Conservation (phyloP, 768 basidiomycete genomes). For the Pleurotus salmoneostramineus region DNA sequence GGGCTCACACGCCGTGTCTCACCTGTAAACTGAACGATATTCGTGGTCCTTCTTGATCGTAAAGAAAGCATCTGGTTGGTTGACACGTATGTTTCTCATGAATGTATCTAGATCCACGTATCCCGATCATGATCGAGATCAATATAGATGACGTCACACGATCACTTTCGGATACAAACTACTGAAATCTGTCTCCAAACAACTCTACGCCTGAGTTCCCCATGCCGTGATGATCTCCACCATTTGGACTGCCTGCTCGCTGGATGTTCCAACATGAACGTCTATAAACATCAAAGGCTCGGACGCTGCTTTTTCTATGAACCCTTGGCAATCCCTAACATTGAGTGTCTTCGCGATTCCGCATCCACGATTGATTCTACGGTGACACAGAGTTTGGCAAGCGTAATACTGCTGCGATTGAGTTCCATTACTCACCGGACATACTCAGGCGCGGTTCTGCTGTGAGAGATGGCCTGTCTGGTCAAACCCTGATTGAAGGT, state of each 20-base stretch:
- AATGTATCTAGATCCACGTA: too few relatives aligned
- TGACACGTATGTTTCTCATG: too few relatives aligned
- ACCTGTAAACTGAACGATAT: too few relatives aligned
- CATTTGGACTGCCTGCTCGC: background rate
- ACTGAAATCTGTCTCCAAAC: too few relatives aligned
- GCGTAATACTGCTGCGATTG: background rate
- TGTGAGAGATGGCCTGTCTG: background rate
- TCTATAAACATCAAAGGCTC: conserved; percentile 5
- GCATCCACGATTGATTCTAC: conserved; percentile 1
- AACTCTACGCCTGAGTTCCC: background rate
- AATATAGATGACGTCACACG: too few relatives aligned
- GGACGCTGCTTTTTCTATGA: background rate
- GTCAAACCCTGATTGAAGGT: background rate
- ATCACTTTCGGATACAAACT: too few relatives aligned
- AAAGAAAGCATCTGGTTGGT: too few relatives aligned
- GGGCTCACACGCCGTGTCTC: too few relatives aligned
- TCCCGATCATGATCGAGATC: too few relatives aligned
- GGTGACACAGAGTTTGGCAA: background rate
- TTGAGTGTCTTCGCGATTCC: background rate
- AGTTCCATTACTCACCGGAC: background rate
- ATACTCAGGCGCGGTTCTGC: background rate
- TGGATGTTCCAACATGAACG: background rate
- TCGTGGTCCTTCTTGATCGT: too few relatives aligned
- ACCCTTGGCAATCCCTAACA: conserved; percentile 1
- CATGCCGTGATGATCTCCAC: background rate